A percentile compares a stretch with the other conserved stretches of the same genome.
phyloP scores from a whole-genome alignment of 2,329 filamentous ascomycete genomes.

The Phyllosticta capitalensis region DNA sequence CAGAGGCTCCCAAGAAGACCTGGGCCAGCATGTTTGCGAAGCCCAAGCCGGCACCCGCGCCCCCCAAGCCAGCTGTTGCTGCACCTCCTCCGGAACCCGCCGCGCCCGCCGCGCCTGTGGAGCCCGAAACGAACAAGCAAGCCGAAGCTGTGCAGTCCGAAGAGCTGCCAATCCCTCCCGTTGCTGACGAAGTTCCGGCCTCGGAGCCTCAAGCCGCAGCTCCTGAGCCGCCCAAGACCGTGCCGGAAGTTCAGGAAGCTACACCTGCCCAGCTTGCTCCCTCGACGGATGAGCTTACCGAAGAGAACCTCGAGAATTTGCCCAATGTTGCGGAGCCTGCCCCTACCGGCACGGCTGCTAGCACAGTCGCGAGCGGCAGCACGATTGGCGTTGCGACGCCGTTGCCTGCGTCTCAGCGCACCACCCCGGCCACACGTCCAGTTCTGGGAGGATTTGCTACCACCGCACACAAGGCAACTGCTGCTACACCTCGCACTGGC shows the following conservation, averaged over 20 bases:
- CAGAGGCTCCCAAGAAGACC: constrained; percentile 38
- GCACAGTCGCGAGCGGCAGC: constrained; percentile 70
- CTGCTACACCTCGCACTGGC: constrained; percentile 54
- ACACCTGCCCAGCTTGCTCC: constrained; percentile 43
- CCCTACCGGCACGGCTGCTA: constrained; percentile 73
- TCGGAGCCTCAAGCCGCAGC: constrained; percentile 12
- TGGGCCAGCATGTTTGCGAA: constrained; percentile 46
- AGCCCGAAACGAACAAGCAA: constrained; percentile 30
- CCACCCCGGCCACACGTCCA: constrained; percentile 37
- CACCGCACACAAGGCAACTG: constrained; percentile 71
- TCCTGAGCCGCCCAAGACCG: constrained; percentile 20
- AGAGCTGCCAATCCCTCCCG: constrained; percentile 30
- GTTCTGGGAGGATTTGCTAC: constrained; percentile 65
- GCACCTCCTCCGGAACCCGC: constrained; percentile 28
- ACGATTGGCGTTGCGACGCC: constrained; percentile 46
- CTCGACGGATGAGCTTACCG: constrained; percentile 74
- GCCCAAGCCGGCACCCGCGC: constrained; percentile 39
- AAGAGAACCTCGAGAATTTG: constrained; percentile 86
- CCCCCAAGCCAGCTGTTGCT: constrained; percentile 27
- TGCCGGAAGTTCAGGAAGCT: constrained; percentile 34
- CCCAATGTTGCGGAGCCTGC: constrained; percentile 70
- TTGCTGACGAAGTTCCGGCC: constrained; percentile 27
- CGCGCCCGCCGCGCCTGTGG: constrained; percentile 22
- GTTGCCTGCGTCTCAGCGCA: constrained; percentile 50
- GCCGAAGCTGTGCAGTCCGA: constrained; percentile 28